Conservation (phyloP, 179 eudicot species). For the Gypsophila paniculata region DNA sequence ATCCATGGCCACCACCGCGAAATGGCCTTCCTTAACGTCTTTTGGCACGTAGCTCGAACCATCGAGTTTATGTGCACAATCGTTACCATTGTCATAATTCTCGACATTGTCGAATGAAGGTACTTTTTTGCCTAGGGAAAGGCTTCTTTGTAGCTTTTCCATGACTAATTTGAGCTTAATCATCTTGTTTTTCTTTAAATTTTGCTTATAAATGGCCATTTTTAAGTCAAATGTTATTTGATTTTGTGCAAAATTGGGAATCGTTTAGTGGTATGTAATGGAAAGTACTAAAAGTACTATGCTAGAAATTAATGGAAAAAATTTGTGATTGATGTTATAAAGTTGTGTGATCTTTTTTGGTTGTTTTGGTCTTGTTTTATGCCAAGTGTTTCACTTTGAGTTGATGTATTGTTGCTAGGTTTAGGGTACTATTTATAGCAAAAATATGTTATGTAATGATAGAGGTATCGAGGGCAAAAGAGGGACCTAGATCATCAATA, state of each 20-base stretch:
- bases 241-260: neutral
- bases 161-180: slow-evolving; percentile 31
- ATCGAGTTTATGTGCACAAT: neutral
- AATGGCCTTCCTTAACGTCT: slow-evolving; percentile 73
- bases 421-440: slow-evolving; percentile 21
- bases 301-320: neutral
- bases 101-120: slow-evolving; percentile 22
- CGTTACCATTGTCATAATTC: neutral
- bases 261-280: neutral
- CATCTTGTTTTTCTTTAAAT: slow-evolving; percentile 26
- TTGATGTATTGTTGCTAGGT: neutral
- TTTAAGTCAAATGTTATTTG: neutral
- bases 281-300: slow-evolving; percentile 8
- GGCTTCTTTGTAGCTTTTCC: slow-evolving; percentile 38
- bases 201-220: slow-evolving; percentile 22
- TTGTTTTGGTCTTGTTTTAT: neutral
- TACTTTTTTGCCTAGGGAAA: slow-evolving; percentile 22
- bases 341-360: neutral
- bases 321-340: neutral
- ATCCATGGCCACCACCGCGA: slow-evolving; percentile 58
- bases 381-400: slow-evolving; percentile 3
- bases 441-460: neutral
- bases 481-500: neutral
- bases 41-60: slow-evolving; percentile 20
- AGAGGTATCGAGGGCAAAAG: neutral